Percentiles rank a stretch among this genome's conserved stretches.
Evolutionary conservation across 2,329 filamentous ascomycete species (phyloP).

Genomic region (Torrubiella hemipterigena): DNA sequence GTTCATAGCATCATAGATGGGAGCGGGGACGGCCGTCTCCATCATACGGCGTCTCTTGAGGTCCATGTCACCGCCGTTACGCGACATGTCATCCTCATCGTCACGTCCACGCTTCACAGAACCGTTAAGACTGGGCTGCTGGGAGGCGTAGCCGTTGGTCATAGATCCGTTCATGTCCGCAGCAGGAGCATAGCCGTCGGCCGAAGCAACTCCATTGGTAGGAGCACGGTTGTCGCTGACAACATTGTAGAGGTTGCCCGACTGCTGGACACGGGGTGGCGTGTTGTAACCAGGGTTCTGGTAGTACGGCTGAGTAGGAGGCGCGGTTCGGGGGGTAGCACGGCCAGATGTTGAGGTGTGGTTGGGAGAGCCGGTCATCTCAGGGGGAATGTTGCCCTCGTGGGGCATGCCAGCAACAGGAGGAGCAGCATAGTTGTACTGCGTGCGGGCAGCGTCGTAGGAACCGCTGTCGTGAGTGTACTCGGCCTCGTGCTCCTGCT

Average conservation of each 20-base stretch:
- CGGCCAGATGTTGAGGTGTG: slow-evolving; percentile 74
- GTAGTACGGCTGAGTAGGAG: slow-evolving; percentile 63
- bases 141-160: slow-evolving; percentile 51
- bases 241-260: slow-evolving; percentile 79
- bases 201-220: slow-evolving; percentile 50
- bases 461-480: slow-evolving; percentile 74
- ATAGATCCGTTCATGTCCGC: slow-evolving; percentile 44
- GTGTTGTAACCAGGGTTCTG: slow-evolving; percentile 61
- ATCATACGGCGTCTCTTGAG: slow-evolving; percentile 69
- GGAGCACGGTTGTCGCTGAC: slow-evolving; percentile 68
- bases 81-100: slow-evolving; percentile 48
- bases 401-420: slow-evolving; percentile 53
- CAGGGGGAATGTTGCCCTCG: slow-evolving; percentile 70
- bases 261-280: slow-evolving; percentile 58
- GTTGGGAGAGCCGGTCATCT: slow-evolving; percentile 69
- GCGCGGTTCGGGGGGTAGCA: slow-evolving; percentile 72
- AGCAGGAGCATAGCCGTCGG: slow-evolving; percentile 60
- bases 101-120: slow-evolving; percentile 38
- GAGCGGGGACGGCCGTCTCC: slow-evolving; percentile 41
- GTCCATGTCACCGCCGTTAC: slow-evolving; percentile 47
- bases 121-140: slow-evolving; percentile 55
- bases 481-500: slow-evolving; percentile 67
- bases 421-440: slow-evolving; percentile 68
- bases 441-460: slow-evolving; percentile 60
- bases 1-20: slow-evolving; percentile 37